Evolutionary conservation across 371 early-diverging fungal species (phyloP).

Genomic region (Circinella minor): DNA sequence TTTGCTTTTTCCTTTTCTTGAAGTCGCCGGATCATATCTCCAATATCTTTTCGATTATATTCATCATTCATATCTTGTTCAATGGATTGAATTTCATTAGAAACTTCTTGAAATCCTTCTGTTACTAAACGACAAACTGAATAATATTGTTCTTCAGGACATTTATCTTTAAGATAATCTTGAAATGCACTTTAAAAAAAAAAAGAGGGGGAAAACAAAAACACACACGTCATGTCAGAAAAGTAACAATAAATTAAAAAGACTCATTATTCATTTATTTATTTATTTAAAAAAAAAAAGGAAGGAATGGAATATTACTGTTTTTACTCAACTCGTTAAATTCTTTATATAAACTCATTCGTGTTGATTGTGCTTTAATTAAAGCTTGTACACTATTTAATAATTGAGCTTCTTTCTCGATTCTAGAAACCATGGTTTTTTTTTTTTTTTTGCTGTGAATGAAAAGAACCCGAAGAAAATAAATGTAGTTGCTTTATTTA

Average conservation of each 20-base stretch:
- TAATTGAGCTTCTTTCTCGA: conserved; percentile 2
- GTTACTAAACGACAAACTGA: conserved; percentile 51
- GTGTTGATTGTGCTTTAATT: conserved; percentile 43
- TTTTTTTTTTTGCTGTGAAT: background rate
- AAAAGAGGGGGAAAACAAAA: too few relatives aligned
- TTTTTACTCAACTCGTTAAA: conserved; percentile 41
- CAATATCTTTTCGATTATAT: conserved; percentile 27
- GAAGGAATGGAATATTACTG: background rate
- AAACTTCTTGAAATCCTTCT: conserved; percentile 54
- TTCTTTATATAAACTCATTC: conserved; percentile 44
- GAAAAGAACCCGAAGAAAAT: background rate
- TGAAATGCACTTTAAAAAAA: conserved; percentile 39
- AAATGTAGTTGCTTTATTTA: background rate
- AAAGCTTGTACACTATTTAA: conserved; percentile 26
- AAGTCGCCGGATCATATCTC: conserved; percentile 34
- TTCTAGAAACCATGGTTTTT: background rate
- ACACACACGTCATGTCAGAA: too few relatives aligned
- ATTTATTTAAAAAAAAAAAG: too few relatives aligned
- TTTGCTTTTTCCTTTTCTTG: conserved; percentile 47
- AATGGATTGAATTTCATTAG: conserved; percentile 39
- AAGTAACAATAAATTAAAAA: too few relatives aligned
- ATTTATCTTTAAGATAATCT: conserved; percentile 42
- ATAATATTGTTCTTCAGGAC: conserved; percentile 47
- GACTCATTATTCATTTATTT: too few relatives aligned
- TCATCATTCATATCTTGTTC: conserved; percentile 30